Base-by-base conservation (phyloP, 2,329 filamentous ascomycete species). In the Zymoseptoria tritici region DNA sequence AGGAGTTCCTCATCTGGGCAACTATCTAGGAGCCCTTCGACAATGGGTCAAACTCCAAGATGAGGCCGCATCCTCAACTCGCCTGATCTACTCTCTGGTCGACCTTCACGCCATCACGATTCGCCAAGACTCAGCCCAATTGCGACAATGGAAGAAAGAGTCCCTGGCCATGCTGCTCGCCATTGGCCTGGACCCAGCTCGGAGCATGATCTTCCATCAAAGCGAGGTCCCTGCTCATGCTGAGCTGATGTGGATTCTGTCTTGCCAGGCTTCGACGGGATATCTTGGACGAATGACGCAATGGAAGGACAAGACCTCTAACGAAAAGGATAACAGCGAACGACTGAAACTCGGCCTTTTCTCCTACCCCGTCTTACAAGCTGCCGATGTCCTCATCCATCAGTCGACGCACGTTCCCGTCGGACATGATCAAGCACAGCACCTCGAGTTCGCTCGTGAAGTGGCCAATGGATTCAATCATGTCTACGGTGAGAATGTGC, bases 271-370 rank as follows among this genome's bases (percentile, higher is more conserved):
- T 22, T 93, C 90, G 4, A 91, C 94, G 75, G 94, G 94, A 49
- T 96, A 96, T 75, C 79, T 99, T n/a, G 88, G 88, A 9, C 83
- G 94, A n/a, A 99, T 99, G 94, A 97, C 94, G 26, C 94, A 97
- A 75, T 99, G 94, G 92, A 99, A 99, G 85, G 91, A 85, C 46
- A 71, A 72, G 65, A 70, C 69, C 4, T 64, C 64, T 1, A 64
- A 63, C 9, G 65, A 66, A 49, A 84, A 65, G 79, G 83, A 50
- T 80, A 64, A 65, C 21, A 68, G 59, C 19, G 66, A 67, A 54
- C 70, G 81, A 55, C 81, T 96, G 61, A 95, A 94, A 73, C 83
- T 97, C 4, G 93, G 94, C 16, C 81, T 99, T 3, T 96, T 97
- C 31, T 95, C 92, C 7, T 99, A 99, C 72, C 94, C 94, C 1